These are phyloP conservation scores for Dissophora globulifera DNA, from an alignment of 192 early-diverging fungal genomes.

Conservation along the genomic window DNA sequence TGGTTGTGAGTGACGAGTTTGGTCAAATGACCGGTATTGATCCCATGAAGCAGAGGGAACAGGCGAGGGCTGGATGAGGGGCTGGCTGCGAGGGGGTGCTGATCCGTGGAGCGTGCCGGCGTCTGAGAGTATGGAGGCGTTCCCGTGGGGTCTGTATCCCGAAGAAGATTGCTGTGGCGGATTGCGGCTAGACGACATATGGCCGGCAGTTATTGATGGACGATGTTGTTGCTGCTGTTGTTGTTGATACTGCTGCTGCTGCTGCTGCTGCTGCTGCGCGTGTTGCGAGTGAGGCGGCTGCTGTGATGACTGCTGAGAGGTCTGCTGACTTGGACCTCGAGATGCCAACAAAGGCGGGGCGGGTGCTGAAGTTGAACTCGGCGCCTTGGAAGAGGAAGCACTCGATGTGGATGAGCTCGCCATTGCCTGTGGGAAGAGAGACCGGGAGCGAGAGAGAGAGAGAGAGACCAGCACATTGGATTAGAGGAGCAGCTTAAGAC, in stretches of 20 bases:
- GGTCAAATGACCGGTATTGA: conserved; percentile 17
- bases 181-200: too few relatives aligned
- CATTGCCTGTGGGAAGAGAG: too few relatives aligned
- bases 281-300: not conserved
- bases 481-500: too few relatives aligned
- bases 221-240: too few relatives aligned
- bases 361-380: too few relatives aligned
- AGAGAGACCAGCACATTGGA: not conserved
- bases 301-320: too few relatives aligned
- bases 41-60: not conserved
- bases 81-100: not conserved
- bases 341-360: too few relatives aligned
- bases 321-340: too few relatives aligned
- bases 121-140: not conserved
- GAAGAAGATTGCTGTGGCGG: not conserved
- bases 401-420: too few relatives aligned
- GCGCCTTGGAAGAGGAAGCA: too few relatives aligned
- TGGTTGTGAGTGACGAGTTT: not conserved
- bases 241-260: conserved; percentile 5
- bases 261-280: conserved; percentile 6
- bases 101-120: not conserved
- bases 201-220: too few relatives aligned
- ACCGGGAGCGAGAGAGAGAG: too few relatives aligned
- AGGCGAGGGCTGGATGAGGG: conserved; percentile 1
- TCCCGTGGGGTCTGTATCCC: conserved; percentile 1